phyloP scores from a whole-genome alignment of 2,329 filamentous ascomycete genomes.

The Colletotrichum horii region DNA sequence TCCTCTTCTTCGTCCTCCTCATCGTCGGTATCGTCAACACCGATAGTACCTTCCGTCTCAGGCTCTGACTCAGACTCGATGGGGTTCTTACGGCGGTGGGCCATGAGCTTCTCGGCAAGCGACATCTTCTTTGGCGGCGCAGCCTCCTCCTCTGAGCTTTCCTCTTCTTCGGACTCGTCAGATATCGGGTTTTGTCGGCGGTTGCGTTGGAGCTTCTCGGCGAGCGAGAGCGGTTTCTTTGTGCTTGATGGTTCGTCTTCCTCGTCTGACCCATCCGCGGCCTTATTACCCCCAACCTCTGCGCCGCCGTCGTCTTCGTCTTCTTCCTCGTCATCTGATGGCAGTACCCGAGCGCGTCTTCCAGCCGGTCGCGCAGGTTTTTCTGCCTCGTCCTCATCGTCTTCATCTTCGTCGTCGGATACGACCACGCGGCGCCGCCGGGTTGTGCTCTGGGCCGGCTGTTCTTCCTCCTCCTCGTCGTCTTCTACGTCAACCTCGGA shows the following conservation, averaged over 20 bases:
- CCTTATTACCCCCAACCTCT: neutral
- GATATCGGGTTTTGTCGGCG: slow-evolving; percentile 6
- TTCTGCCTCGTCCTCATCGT: neutral
- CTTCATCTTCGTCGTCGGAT: slow-evolving; percentile 26
- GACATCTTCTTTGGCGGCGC: slow-evolving; percentile 19
- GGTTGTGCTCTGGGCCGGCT: neutral
- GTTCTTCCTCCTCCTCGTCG: slow-evolving; percentile 1
- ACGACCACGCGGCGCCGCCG: slow-evolving; percentile 24
- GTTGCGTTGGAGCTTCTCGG: slow-evolving; percentile 7
- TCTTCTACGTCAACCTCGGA: slow-evolving; percentile 10
- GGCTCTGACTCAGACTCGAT: slow-evolving; percentile 24
- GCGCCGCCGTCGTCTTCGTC: slow-evolving; percentile 18
- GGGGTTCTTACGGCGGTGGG: slow-evolving; percentile 22
- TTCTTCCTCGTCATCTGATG: slow-evolving; percentile 6
- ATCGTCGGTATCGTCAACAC: slow-evolving; percentile 20
- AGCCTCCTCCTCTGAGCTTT: slow-evolving; percentile 13
- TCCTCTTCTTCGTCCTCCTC: slow-evolving; percentile 24
- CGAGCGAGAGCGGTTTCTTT: neutral
- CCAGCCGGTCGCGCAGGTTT: neutral
- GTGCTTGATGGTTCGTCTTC: neutral
- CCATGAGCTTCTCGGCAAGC: slow-evolving; percentile 27
- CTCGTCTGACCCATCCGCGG: neutral
- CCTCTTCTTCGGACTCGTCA: neutral
- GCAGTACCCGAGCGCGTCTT: neutral
- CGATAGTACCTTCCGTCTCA: slow-evolving; percentile 25